A percentile compares a stretch with the other conserved stretches of the same genome.
These are phyloP conservation scores for Colletotrichum salicis DNA, from an alignment of 2,329 filamentous ascomycete genomes.

Conservation along the genomic window DNA sequence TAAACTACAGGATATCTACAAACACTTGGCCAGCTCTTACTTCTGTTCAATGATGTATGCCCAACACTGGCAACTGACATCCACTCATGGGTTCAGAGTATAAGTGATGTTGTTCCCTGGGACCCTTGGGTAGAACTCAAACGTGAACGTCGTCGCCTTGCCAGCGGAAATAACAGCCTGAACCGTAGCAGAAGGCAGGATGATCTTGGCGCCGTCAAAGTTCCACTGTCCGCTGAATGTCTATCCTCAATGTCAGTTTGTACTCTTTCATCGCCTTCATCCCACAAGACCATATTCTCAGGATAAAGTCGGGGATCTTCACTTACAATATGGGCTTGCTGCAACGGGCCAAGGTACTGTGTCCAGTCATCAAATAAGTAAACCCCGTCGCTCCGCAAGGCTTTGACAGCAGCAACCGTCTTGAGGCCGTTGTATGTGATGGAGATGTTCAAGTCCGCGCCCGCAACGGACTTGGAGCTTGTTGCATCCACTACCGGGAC, in stretches of 20 bases:
- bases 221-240: slow-evolving; percentile 64
- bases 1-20: background rate
- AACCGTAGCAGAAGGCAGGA: slow-evolving; percentile 57
- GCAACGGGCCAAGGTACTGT: slow-evolving; percentile 60
- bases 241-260: slow-evolving; percentile 15
- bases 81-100: slow-evolving; percentile 41
- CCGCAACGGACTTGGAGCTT: slow-evolving; percentile 35
- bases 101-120: slow-evolving; percentile 60
- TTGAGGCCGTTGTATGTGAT: slow-evolving; percentile 62
- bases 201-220: slow-evolving; percentile 57
- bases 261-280: background rate
- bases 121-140: slow-evolving; percentile 66
- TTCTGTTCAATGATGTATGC: background rate
- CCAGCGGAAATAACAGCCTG: slow-evolving; percentile 57
- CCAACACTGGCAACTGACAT: no score
- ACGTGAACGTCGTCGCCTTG: slow-evolving; percentile 57
- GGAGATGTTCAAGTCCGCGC: slow-evolving; percentile 57
- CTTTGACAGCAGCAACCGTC: slow-evolving; percentile 62
- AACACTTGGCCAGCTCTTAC: background rate
- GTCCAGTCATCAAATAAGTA: slow-evolving; percentile 69
- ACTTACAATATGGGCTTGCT: slow-evolving; percentile 56
- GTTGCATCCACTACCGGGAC: slow-evolving; percentile 50
- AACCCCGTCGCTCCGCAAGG: slow-evolving; percentile 57
- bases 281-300: no score
- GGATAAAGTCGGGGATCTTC: background rate